phyloP scores from a whole-genome alignment of 345 rosid genomes.

The Triadica sebifera region DNA sequence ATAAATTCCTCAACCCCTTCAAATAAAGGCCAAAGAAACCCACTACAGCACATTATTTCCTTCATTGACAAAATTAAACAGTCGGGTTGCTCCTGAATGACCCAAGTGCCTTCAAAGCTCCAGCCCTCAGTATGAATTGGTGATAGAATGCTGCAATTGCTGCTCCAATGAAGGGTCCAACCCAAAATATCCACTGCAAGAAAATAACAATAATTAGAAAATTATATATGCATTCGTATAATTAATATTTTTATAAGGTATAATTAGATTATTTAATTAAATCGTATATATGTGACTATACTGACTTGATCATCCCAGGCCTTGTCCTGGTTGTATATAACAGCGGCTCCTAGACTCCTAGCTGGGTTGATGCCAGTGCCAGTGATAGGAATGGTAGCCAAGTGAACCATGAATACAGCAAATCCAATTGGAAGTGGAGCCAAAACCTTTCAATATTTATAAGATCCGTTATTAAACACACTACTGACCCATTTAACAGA shows the following conservation, averaged over 20 bases:
- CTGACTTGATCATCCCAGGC: slow-evolving; percentile 79
- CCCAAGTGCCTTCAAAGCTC: slow-evolving; percentile 73
- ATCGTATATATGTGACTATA: neutral
- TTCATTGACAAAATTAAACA: slow-evolving; percentile 26
- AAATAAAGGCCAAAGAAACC: slow-evolving; percentile 4
- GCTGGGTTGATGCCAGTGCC: slow-evolving; percentile 92
- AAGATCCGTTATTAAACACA: too few species aligned
- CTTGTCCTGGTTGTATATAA: slow-evolving; percentile 49
- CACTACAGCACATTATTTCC: neutral
- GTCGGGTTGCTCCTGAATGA: slow-evolving; percentile 79
- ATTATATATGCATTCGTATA: too few species aligned
- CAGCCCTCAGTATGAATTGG: slow-evolving; percentile 79
- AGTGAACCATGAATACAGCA: slow-evolving; percentile 89
- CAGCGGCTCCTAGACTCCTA: slow-evolving; percentile 83
- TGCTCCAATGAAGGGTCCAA: slow-evolving; percentile 83
- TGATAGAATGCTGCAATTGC: slow-evolving; percentile 87
- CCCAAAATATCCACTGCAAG: slow-evolving; percentile 86
- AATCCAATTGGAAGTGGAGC: slow-evolving; percentile 90
- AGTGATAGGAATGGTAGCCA: slow-evolving; percentile 87
- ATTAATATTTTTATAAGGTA: too few species aligned
- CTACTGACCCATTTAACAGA: too few species aligned
- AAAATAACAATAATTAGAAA: neutral
- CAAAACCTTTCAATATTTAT: slow-evolving; percentile 44
- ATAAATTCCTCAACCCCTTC: neutral
- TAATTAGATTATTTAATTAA: too few species aligned